Conservation (phyloP, 805 yeast species). For the Lipomyces mesembrius region DNA sequence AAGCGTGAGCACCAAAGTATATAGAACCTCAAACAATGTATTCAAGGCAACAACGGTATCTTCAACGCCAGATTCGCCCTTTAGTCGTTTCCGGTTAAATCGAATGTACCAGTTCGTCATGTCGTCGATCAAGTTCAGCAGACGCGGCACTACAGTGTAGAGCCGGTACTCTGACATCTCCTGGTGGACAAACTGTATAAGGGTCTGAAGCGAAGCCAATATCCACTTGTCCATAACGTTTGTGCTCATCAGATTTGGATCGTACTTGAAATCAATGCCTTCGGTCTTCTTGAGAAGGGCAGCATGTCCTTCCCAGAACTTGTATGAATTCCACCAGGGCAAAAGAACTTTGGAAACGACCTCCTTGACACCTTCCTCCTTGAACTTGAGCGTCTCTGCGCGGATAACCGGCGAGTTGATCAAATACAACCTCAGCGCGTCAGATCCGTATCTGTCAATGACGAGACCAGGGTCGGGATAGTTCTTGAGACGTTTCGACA, state of each 20-base stretch:
- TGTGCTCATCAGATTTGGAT: slow-evolving; percentile 62
- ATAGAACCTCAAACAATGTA: slow-evolving; percentile 86
- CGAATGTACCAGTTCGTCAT: slow-evolving; percentile 99
- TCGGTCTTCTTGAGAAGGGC: slow-evolving; percentile 79
- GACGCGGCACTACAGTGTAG: slow-evolving; percentile 93
- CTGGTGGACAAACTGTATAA: slow-evolving; percentile 79
- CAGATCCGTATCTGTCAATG: slow-evolving; percentile 92
- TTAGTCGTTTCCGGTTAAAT: slow-evolving; percentile 95
- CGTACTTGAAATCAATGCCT: slow-evolving; percentile 70
- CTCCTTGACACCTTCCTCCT: slow-evolving; percentile 98
- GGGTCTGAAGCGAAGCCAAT: slow-evolving; percentile 92
- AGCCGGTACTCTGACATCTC: slow-evolving; percentile 92
- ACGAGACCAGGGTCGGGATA: slow-evolving; percentile 92
- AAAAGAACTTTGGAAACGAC: slow-evolving; percentile 92
- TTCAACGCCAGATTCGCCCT: slow-evolving; percentile 86
- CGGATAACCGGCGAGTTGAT: slow-evolving; percentile 97
- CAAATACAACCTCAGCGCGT: slow-evolving; percentile 91
- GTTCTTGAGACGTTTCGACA: slow-evolving; percentile 97
- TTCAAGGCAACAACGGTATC: slow-evolving; percentile 88
- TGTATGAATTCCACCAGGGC: slow-evolving; percentile 99
- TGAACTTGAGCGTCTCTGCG: slow-evolving; percentile 95
- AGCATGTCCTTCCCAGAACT: slow-evolving; percentile 94
- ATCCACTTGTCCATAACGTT: slow-evolving; percentile 99
- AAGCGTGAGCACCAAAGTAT: slow-evolving; percentile 91
- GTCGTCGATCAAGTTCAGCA: slow-evolving; percentile 86